Evolutionary conservation across 306 rosid species (phyloP).

Genomic region (Sindora glabra): DNA sequence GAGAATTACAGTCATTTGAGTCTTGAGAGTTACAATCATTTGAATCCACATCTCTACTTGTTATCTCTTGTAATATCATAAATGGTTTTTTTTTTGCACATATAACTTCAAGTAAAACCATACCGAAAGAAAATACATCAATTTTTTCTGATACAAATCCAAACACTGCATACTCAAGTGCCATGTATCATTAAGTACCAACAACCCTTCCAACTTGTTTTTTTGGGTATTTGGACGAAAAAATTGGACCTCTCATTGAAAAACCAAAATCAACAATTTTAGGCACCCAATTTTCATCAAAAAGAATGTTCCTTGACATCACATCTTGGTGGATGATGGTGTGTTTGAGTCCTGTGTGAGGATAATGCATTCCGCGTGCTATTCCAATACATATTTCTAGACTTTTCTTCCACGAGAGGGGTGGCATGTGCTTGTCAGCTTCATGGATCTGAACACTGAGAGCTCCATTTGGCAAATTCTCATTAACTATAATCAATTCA

Average conservation of each 20-base stretch:
- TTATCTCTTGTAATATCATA: too few relatives aligned
- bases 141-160: not conserved
- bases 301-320: not conserved
- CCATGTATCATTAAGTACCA: not conserved
- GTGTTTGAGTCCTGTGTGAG: not conserved
- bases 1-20: too few relatives aligned
- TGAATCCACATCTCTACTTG: too few relatives aligned
- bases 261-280: not conserved
- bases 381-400: not conserved
- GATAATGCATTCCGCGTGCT: not conserved
- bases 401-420: not conserved
- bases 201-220: rapidly evolving
- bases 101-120: too few relatives aligned
- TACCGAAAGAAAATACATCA: too few relatives aligned
- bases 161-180: not conserved
- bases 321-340: not conserved
- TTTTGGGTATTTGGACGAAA: not conserved
- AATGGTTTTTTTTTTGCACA: too few relatives aligned
- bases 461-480: not conserved
- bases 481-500: not conserved
- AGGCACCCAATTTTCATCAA: not conserved
- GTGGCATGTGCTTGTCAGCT: not conserved
- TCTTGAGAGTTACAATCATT: too few relatives aligned
- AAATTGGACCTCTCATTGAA: not conserved
- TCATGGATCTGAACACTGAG: not conserved